Evolutionary conservation across 257 asterid species (phyloP), one percentile per base, ranked within the genome.

Genomic region (Salvia miltiorrhiza): DNA sequence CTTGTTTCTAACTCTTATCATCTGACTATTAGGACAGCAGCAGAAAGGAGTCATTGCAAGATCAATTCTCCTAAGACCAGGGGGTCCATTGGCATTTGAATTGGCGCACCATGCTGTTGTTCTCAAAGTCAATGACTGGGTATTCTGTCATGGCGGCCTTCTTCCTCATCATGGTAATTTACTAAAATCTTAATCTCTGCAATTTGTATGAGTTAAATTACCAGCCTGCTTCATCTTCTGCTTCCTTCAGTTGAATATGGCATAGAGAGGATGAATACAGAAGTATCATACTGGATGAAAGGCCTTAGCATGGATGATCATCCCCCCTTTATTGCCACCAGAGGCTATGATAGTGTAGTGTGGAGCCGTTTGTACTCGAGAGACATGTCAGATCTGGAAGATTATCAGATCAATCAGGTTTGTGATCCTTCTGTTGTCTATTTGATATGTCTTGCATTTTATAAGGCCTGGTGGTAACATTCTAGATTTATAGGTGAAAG

Each of bases 91-190:
- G 85, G 94, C 98, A 58, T 80, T 85, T 73, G 97, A 88, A 79
- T 74, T 93, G 81, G 95, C 96, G 60, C 82, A 75, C 1, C 90
- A 88, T 60, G 77, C 95, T 28, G 96, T 93, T 78, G 89, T 85
- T 74, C 93, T 93, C 71, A 85, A 88, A 80, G 88, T 93, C 17
- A 85, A 93, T 47, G 96, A 93, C 81, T 93, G 98, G 98, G 79
- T 93, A 20, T 93, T 93, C 80, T 93, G 98, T 65, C 98, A 93
- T 56, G 98, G 98, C 21, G 97, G 98, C 75, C 92, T 90, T 72
- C 98, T 87, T 83, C 98, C 98, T 55, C 98, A 88, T 81, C 98
- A 93, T 69, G 97, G 98, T 93, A 87, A 74, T 39, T 47, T 64
- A 7, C 26, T 35, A 6, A 17, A 21, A 39, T 37, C 20, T 56